Conservation (phyloP, 2,329 filamentous ascomycete species). For the Hypoxylon sp. region DNA sequence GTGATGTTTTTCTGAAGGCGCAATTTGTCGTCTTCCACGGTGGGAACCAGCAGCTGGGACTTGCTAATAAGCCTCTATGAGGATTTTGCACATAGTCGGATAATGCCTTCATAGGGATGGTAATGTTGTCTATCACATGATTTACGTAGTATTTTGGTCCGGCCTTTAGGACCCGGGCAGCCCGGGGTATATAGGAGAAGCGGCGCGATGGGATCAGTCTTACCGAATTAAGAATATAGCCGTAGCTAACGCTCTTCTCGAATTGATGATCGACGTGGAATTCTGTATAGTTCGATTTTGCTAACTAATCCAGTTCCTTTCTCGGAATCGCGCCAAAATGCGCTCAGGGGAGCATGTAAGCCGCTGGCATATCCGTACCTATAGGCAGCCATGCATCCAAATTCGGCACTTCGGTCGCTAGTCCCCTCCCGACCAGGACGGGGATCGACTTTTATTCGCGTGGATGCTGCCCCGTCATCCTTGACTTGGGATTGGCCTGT, state of each 20-base stretch:
- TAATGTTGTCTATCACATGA: conserved; percentile 2
- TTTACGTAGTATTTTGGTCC: conserved; percentile 10
- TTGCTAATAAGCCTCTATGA: conserved; percentile 56
- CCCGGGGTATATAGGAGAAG: conserved; percentile 3
- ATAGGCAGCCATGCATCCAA: conserved; percentile 2
- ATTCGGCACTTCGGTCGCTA: conserved; percentile 21
- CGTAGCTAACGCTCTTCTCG: conserved; percentile 7
- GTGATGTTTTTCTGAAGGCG: conserved; percentile 77
- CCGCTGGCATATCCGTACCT: not conserved
- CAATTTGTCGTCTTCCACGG: conserved; percentile 75
- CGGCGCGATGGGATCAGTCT: too few species aligned
- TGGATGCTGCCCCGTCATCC: conserved; percentile 7
- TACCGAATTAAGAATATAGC: conserved; percentile 1
- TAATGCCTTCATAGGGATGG: too few species aligned
- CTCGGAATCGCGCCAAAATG: conserved; percentile 1
- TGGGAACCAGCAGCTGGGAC: conserved; percentile 60
- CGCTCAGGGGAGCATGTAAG: not conserved
- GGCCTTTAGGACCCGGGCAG: conserved; percentile 3
- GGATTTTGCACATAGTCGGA: not conserved
- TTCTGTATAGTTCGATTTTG: not conserved
- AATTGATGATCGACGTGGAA: conserved; percentile 9
- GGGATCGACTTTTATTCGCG: conserved; percentile 4
- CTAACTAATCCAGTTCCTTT: conserved; percentile 5
- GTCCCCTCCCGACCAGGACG: conserved; percentile 9
- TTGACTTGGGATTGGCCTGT: not conserved